A percentile compares a stretch with the other conserved stretches of the same genome.
phyloP scores from a whole-genome alignment of 2,329 filamentous ascomycete species.

The Neonectria magnoliae region DNA sequence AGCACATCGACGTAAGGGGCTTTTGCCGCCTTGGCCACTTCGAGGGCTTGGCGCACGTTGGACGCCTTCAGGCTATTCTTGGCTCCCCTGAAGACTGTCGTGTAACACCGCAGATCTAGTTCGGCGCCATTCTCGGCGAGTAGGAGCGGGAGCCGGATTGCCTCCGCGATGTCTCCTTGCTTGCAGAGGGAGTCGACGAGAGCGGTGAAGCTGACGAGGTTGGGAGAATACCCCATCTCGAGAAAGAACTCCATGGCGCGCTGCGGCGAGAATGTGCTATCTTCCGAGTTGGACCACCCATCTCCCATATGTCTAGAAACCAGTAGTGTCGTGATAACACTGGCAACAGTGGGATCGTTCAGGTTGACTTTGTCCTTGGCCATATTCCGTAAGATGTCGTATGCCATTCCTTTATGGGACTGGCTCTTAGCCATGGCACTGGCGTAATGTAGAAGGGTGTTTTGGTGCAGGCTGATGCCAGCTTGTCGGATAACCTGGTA shows the following conservation, averaged over 20 bases:
- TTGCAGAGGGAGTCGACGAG: conserved; percentile 77
- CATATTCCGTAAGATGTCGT: conserved; percentile 52
- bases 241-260: conserved; percentile 57
- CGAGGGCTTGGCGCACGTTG: conserved; percentile 56
- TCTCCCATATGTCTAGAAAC: conserved; percentile 41
- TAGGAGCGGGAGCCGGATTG: conserved; percentile 47
- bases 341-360: conserved; percentile 58
- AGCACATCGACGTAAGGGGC: conserved; percentile 49
- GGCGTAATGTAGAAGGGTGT: conserved; percentile 61
- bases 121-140: conserved; percentile 58
- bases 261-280: conserved; percentile 43
- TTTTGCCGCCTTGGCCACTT: conserved; percentile 59
- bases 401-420: conserved; percentile 53
- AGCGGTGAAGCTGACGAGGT: conserved; percentile 71
- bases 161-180: conserved; percentile 51
- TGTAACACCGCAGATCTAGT: conserved; percentile 74
- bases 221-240: conserved; percentile 69
- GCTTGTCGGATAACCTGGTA: conserved; percentile 47
- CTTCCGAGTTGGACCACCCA: conserved; percentile 29
- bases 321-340: conserved; percentile 70
- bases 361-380: conserved; percentile 55
- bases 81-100: conserved; percentile 76
- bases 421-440: conserved; percentile 53
- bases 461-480: conserved; percentile 47
- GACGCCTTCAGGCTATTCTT: conserved; percentile 65